Evolutionary conservation across 768 basidiomycete genomes (phyloP), one percentile per base, ranked within the genome.

Genomic region (Amanita jacksonii): DNA sequence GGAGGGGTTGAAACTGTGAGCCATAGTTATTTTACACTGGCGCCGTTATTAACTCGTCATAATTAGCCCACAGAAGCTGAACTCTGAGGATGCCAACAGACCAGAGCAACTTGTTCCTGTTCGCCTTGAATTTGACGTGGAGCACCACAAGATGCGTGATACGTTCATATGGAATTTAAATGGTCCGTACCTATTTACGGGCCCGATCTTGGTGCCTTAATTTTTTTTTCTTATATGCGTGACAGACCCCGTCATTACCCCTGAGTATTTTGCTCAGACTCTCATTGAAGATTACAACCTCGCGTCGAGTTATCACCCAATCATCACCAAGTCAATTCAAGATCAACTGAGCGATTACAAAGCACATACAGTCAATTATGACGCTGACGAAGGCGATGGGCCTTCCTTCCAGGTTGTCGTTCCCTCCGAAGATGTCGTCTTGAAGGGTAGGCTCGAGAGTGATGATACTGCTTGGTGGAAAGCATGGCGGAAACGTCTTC

Each of bases 121-220:
- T 31, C 79, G 96, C n/a, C 69, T 99, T 41, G 96, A 99, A 60
- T 81, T 97, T 54, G 96, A 99, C 54, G 83, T 93, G 38, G 96
- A 97, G 45, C 85, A 88, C 55, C 82, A 87, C 57, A 87, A 84
- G 64, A 82, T 97, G 71, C 78, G 91, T 20, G 96, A 99, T 58
- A 91, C 94, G 0, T 97, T 98, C 63, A 76, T 96, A 35, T 99
- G 94, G 96, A 96, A 99, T 56, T 62, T 93, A 35, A 85, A 85
- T 51, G 94, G 93, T 96, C 45, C n/a, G 77, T 66, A 36, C 46
- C 38, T 36, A 37, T 35, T 30, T 16, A 38, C 20, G 25, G 8
- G 12, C 22, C 23, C 41, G 33, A 20, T 18, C 18, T 46, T 18
- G 22, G 31, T n/a, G n/a, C n/a, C n/a, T 33, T 32, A 18, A 38